A percentile compares a stretch with the other conserved stretches of the same genome.
phyloP scores from a whole-genome alignment of 495 filamentous ascomycete genomes.

The Penicillium tannophilum region DNA sequence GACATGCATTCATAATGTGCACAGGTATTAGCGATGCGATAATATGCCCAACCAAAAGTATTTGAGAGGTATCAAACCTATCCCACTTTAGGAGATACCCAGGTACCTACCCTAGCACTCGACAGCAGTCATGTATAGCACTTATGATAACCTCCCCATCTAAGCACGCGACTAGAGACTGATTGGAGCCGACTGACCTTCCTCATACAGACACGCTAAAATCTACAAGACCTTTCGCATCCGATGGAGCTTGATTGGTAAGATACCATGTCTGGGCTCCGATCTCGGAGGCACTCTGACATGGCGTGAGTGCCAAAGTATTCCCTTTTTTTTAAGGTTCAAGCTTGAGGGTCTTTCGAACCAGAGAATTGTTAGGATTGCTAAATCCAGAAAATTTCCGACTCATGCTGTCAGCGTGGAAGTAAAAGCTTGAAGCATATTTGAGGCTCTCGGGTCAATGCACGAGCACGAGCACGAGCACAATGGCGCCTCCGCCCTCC shows the following conservation, averaged over 20 bases:
- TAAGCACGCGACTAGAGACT: not conserved
- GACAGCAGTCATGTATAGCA: not conserved
- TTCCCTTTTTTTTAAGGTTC: constrained; percentile 9
- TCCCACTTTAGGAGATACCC: not conserved
- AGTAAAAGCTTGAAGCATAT: not conserved
- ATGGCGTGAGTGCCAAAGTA: constrained; percentile 11
- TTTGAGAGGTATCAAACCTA: not conserved
- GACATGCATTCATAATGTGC: not conserved
- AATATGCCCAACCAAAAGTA: not conserved
- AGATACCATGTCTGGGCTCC: constrained; percentile 13
- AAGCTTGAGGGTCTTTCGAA: constrained; percentile 1
- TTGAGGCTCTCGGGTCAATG: constrained; percentile 3
- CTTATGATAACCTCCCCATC: not conserved
- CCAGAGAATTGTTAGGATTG: not conserved
- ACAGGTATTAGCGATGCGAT: not conserved
- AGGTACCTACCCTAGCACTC: not conserved
- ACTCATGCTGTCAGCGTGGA: not conserved
- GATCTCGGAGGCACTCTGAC: constrained; percentile 22
- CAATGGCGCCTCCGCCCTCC: constrained; percentile 9
- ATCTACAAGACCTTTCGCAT: not conserved
- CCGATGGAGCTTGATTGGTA: constrained; percentile 3
- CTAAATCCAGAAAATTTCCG: not conserved
- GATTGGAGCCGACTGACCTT: constrained; percentile 1
- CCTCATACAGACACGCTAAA: constrained; percentile 12
- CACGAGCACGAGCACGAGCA: not conserved